A percentile compares a stretch with the other conserved stretches of the same genome.
Evolutionary conservation across 441 rosid genomes (phyloP).

Genomic region (Metrosideros polymorpha): DNA sequence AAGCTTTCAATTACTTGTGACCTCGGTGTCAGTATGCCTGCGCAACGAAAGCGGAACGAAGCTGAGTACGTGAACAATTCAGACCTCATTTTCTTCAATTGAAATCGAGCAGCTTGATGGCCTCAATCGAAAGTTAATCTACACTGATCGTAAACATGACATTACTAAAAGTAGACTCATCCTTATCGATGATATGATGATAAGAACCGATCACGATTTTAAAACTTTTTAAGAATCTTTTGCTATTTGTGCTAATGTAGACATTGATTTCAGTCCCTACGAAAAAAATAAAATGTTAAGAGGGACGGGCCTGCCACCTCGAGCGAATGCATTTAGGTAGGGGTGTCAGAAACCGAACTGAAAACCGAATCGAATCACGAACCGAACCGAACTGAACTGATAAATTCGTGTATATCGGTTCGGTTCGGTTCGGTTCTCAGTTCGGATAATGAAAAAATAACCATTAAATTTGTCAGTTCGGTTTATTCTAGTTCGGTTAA

Average conservation of each 20-base stretch:
- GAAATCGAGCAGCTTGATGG: not conserved
- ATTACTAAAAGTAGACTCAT: not conserved
- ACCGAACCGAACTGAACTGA: too few relatives aligned
- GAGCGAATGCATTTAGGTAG: not conserved
- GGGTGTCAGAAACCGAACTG: too few relatives aligned
- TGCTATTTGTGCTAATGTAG: rapidly evolving
- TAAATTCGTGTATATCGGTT: too few relatives aligned
- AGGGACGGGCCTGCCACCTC: not conserved
- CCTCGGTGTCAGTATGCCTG: not conserved
- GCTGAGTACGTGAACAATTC: not conserved
- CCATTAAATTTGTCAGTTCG: too few relatives aligned
- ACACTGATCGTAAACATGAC: not conserved
- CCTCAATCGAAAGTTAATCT: not conserved
- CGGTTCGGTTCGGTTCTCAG: too few relatives aligned
- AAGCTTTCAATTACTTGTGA: not conserved
- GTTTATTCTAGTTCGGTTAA: too few relatives aligned
- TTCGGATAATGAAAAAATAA: too few relatives aligned
- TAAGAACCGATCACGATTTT: not conserved
- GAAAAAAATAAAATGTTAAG: rapidly evolving
- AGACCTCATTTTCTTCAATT: not conserved
- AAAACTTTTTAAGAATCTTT: not conserved
- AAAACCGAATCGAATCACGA: too few relatives aligned
- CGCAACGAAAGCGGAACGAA: not conserved
- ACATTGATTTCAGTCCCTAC: not conserved
- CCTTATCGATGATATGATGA: not conserved